Evolutionary conservation across 441 rosid species (phyloP).

Genomic region (Pelargonium australe): DNA sequence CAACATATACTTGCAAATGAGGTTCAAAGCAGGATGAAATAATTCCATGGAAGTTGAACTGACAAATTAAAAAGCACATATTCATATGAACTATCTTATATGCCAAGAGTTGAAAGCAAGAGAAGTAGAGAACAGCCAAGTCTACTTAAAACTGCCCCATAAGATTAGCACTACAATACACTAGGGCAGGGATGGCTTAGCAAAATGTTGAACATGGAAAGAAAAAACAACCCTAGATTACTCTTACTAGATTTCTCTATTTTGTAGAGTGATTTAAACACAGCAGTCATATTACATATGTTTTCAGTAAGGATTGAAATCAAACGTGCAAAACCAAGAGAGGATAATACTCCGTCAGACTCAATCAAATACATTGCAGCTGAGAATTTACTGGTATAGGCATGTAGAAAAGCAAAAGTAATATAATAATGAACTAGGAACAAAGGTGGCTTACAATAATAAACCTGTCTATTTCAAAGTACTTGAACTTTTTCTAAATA

Average conservation of each 20-base stretch:
- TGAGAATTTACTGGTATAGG: neutral
- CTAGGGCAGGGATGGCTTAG: neutral
- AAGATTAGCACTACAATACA: neutral
- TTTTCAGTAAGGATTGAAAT: neutral
- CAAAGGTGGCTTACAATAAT: neutral
- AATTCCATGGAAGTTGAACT: constrained; percentile 98
- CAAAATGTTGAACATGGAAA: neutral
- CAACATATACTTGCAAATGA: constrained; percentile 78
- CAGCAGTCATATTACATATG: neutral
- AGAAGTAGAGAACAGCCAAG: neutral
- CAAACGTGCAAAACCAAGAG: neutral
- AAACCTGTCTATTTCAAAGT: neutral
- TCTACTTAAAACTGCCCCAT: constrained; percentile 3
- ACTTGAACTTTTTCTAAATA: neutral
- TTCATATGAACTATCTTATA: constrained; percentile 12
- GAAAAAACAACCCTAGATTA: constrained; percentile 5
- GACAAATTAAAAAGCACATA: constrained; percentile 31
- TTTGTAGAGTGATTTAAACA: neutral
- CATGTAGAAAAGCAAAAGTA: neutral
- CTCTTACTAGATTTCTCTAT: neutral
- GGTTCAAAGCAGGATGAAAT: constrained; percentile 99
- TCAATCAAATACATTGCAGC: constrained; percentile 1
- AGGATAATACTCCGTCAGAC: neutral
- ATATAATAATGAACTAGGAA: neutral
- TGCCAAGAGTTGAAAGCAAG: constrained; percentile 16